Evolutionary conservation across 1,139 yeast genomes (phyloP), one percentile per base, ranked within the genome.

Genomic region (Arxiozyma bovina): DNA sequence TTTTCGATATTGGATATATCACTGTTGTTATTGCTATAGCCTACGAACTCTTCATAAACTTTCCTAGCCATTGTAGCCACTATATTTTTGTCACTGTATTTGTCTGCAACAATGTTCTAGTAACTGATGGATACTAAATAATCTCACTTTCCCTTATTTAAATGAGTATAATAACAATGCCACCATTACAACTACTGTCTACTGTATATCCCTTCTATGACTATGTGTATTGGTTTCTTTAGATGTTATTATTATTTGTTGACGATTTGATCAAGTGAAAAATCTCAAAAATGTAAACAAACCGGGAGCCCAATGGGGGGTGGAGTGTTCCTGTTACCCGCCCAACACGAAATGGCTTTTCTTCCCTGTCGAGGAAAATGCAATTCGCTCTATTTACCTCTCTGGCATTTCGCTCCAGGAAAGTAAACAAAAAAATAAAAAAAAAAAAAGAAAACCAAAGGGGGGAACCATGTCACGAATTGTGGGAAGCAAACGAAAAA

Each of bases 291-390:
- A 44, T 20, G 42, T 45, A 45, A 45, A 45, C 48, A 45, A 45
- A 45, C 23, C 12, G 15, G 12, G 38, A 17, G 46, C 22, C 7
- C 6, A 23, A 6, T 4, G 25, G 8, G 9, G 11, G 30, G 30
- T 27, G 11, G 30, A 27, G 30, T 27, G 5, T 27, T 11, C 11
- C 11, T 11, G 48, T 50, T 53, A 53, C 55, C 53, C 55, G 53
- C 55, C 42, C 49, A 48, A 50, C 55, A 51, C 53, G 40, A 34
- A 34, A 27, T 6, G 8, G 11, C 8, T 27, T 27, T 6, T 6
- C 25, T 6, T 6, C 25, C 25, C 6, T 23, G 25, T 23, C 25
- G 25, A 6, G 25, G 25, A 23, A 6, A 6, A 4, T 23, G 25
- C 25, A 23, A 6, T 23, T 27, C 30, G 30, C 30, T 7, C 30